Base-by-base conservation (phyloP, 805 yeast species). In the Cyberlindnera amylophila region DNA sequence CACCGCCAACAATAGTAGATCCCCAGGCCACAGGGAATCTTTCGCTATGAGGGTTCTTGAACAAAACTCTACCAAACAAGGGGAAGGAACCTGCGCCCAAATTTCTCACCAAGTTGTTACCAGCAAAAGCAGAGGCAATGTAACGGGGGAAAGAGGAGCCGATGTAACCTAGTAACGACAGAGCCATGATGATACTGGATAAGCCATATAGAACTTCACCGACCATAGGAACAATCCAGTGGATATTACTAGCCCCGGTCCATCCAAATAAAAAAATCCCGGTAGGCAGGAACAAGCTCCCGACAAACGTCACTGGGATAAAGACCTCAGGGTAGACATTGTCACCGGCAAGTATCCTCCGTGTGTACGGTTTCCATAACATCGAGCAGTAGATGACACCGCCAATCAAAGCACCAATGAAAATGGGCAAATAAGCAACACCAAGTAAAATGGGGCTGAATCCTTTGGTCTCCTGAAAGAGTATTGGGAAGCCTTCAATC, bases 91-190 rank as follows among this genome's bases (percentile, higher is more conserved):
- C 84, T 38, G 84, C 90, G 52, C 79, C 76, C 0, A 70, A 67
- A 2, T 84, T 75, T 61, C 90, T 75, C 56, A 81, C 61, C 51
- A 84, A 70, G 0, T 87, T 76, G 59, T 81, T 82, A 11, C 79
- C 86, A 2, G 88, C 84, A 50, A 82, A 67, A 3, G 83, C 83
- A 9, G 82, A 74, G 4, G 86, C 86, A 10, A 83, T 79, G 48
- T 67, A 74, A 34, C 68, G 57, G 21, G 77, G 68, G 55, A 77
- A 81, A 35, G 82, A 67, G 57, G 79, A 82, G 33, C 79, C 75
- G 44, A 81, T 63, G 53, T 81, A 81, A 57, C 75, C 78, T 36
- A 80, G 60, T 38, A 77, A 69, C 6, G 82, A 76, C 49, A 76
- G 77, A 67, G 80, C 80, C 35, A 79, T 70, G 36, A 75, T 67